phyloP scores from a whole-genome alignment of 768 basidiomycete genomes.

The Boletales sp. region DNA sequence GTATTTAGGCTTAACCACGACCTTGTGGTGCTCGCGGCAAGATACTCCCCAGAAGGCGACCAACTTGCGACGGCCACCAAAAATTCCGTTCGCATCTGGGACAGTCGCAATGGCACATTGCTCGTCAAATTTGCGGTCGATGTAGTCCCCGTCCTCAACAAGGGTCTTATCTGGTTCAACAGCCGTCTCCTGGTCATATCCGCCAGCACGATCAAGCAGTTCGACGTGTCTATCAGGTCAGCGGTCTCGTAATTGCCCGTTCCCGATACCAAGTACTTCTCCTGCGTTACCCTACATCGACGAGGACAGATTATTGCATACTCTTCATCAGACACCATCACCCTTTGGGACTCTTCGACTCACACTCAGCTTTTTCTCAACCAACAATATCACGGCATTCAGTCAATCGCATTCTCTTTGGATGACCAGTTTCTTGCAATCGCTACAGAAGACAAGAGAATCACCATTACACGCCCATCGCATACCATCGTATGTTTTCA shows the following conservation, averaged over 20 bases:
- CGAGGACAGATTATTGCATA: neutral
- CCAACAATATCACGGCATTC: neutral
- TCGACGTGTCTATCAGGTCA: neutral
- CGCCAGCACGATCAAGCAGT: neutral
- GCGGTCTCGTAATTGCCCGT: neutral
- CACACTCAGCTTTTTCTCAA: neutral
- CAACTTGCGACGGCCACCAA: neutral
- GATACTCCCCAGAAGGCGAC: no score
- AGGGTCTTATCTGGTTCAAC: conserved; percentile 3
- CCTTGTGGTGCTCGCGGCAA: no score
- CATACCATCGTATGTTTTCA: no score
- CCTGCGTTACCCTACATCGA: neutral
- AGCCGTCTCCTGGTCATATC: neutral
- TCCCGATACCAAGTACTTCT: neutral
- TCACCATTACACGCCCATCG: no score
- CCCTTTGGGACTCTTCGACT: conserved; percentile 5
- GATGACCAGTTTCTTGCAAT: neutral
- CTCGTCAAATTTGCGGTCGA: neutral
- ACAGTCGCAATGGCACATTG: neutral
- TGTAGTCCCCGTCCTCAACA: neutral
- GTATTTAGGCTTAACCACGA: no score
- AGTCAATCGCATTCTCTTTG: neutral
- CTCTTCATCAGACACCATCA: neutral
- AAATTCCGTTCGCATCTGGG: neutral
- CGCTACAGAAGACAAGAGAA: no score